Percentiles rank a stretch among this genome's conserved stretches.
Evolutionary conservation across 75 land plant genomes (phyloP).

Genomic region (Sequoia sempervirens): DNA sequence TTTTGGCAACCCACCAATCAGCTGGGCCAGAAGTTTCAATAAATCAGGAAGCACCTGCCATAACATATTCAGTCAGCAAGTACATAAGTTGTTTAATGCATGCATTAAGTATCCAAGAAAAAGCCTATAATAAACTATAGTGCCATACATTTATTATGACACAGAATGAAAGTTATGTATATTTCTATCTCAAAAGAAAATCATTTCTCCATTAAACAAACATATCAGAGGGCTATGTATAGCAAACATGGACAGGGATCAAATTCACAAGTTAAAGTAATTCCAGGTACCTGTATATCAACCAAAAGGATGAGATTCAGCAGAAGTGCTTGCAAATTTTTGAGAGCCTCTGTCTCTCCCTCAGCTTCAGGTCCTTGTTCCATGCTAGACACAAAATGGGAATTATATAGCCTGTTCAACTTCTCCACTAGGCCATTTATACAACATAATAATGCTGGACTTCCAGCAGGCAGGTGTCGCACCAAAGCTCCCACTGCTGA

Average conservation of each 20-base stretch:
- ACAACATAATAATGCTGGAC: constrained; percentile 74
- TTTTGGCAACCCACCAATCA: constrained; percentile 48
- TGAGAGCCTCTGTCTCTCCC: constrained; percentile 50
- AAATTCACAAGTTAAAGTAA: neutral
- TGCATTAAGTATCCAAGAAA: neutral
- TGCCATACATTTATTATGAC: neutral
- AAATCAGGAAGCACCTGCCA: constrained; percentile 78
- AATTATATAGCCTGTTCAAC: constrained; percentile 27
- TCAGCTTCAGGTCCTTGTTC: constrained; percentile 35
- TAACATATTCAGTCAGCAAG: constrained; percentile 9
- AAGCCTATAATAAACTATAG: neutral
- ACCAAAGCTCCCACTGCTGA: constrained; percentile 81
- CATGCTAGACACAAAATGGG: constrained; percentile 8
- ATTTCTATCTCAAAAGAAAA: neutral
- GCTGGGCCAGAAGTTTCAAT: constrained; percentile 64
- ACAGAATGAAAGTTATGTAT: neutral
- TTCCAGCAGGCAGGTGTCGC: constrained; percentile 83
- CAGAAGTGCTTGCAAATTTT: constrained; percentile 65
- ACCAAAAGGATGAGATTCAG: constrained; percentile 68
- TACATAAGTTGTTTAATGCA: neutral
- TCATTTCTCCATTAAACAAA: too few relatives aligned
- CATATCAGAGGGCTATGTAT: neutral
- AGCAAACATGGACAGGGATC: neutral
- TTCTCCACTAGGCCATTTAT: constrained; percentile 56
- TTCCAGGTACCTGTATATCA: constrained; percentile 74